These are phyloP conservation scores for Wickerhamomyces alni DNA, from an alignment of 805 yeast genomes.

Conservation along the genomic window DNA sequence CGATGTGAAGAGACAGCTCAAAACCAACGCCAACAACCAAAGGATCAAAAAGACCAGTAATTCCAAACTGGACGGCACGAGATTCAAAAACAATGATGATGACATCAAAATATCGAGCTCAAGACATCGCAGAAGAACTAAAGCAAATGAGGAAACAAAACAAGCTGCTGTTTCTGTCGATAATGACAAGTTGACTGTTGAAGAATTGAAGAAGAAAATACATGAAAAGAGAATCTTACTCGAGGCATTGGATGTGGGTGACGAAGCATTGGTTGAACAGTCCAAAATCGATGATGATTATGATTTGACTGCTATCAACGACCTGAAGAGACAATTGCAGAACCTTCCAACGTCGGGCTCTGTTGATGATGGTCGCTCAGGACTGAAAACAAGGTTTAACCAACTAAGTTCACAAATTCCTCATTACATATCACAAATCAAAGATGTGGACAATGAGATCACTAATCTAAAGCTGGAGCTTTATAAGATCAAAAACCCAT, in stretches of 20 bases:
- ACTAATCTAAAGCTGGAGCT: slow-evolving; percentile 59
- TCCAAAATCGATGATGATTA: slow-evolving; percentile 41
- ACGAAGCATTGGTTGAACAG: slow-evolving; percentile 29
- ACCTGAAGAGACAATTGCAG: slow-evolving; percentile 40
- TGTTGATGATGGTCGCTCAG: slow-evolving; percentile 4
- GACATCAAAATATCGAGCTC: slow-evolving; percentile 27
- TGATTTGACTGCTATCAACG: slow-evolving; percentile 34
- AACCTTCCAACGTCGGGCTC: slow-evolving; percentile 36
- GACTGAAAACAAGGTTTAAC: slow-evolving; percentile 24
- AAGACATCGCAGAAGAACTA: slow-evolving; percentile 23
- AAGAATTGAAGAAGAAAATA: slow-evolving; percentile 58
- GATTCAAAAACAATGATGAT: slow-evolving; percentile 76
- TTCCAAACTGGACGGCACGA: slow-evolving; percentile 29
- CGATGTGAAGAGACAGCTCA: slow-evolving; percentile 55
- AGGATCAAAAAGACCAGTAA: slow-evolving; percentile 22
- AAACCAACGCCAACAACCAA: slow-evolving; percentile 6
- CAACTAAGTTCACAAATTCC: slow-evolving; percentile 45
- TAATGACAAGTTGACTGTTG: slow-evolving; percentile 26
- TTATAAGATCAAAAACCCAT: slow-evolving; percentile 61
- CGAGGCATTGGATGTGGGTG: slow-evolving; percentile 33
- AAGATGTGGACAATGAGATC: slow-evolving; percentile 58
- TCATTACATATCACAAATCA: slow-evolving; percentile 51
- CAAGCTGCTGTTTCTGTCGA: not conserved
- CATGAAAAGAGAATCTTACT: slow-evolving; percentile 72
- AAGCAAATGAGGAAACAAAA: not conserved